A percentile compares a stretch with the other conserved stretches of the same genome.
Evolutionary conservation across 495 filamentous ascomycete species (phyloP).

Genomic region (Podospora tetraspora): DNA sequence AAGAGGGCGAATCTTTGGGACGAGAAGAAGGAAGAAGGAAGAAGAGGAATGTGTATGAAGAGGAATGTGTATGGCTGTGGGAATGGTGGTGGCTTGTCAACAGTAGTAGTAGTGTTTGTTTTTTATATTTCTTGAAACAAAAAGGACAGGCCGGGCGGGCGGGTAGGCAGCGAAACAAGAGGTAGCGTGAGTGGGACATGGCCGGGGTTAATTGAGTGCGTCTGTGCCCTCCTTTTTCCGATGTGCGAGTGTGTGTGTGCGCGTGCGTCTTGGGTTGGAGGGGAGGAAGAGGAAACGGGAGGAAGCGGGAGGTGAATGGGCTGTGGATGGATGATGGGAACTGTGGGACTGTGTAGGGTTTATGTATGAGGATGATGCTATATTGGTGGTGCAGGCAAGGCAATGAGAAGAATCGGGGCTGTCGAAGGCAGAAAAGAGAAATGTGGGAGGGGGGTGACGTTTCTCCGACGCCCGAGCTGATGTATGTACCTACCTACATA

Average conservation of each 20-base stretch:
- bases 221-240: background rate
- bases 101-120: background rate
- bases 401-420: too few species aligned
- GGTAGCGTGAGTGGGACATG: background rate
- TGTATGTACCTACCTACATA: too few species aligned
- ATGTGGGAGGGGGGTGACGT: too few species aligned
- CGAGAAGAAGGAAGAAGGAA: too few species aligned
- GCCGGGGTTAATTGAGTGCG: background rate
- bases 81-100: background rate
- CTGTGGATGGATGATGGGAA: too few species aligned
- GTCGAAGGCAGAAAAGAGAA: background rate
- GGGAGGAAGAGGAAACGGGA: background rate
- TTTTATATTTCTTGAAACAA: background rate
- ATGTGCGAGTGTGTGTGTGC: background rate
- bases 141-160: background rate
- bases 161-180: background rate
- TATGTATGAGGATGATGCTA: too few species aligned
- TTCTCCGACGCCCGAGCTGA: too few species aligned
- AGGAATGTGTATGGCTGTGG: background rate
- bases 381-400: too few species aligned
- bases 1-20: background rate
- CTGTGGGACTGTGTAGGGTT: background rate
- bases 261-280: background rate
- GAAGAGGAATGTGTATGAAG: too few species aligned
- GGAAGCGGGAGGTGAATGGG: background rate